Conservation (phyloP, 2,329 filamentous ascomycete species). For the Pleomassaria siparia region DNA sequence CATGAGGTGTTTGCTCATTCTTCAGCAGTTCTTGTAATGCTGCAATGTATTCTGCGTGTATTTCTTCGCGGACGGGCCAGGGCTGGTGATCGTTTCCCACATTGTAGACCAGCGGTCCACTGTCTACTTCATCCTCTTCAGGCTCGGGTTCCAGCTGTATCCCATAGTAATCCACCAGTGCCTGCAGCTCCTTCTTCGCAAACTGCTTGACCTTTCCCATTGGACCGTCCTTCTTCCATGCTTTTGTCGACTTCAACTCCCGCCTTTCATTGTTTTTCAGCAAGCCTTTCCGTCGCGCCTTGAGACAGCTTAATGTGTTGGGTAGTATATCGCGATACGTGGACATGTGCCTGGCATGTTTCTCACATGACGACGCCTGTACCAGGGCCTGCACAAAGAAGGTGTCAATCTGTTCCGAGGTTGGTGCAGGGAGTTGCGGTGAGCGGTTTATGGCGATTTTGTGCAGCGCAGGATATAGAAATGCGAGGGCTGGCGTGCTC, state of each 20-base stretch:
- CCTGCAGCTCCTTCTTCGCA: conserved; percentile 47
- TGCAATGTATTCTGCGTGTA: conserved; percentile 40
- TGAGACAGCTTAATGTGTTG: conserved; percentile 13
- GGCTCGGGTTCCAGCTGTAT: conserved; percentile 23
- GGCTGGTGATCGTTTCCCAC: conserved; percentile 35
- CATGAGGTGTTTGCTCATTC: conserved; percentile 47
- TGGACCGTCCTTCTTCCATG: conserved; percentile 15
- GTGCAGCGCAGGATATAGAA: conserved; percentile 35
- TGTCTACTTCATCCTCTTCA: conserved; percentile 34
- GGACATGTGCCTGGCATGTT: conserved; percentile 47
- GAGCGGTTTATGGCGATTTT: conserved; percentile 16
- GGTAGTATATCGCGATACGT: conserved; percentile 13
- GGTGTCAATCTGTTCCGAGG: conserved; percentile 48
- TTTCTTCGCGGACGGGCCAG: conserved; percentile 36
- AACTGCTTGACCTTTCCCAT: conserved; percentile 32
- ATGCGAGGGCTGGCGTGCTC: conserved; percentile 41
- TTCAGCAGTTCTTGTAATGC: conserved; percentile 43
- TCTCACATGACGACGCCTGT: conserved; percentile 53
- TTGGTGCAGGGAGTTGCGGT: conserved; percentile 16
- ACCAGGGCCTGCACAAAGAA: conserved; percentile 58
- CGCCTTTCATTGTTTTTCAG: conserved; percentile 13
- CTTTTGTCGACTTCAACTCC: conserved; percentile 10
- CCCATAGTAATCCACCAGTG: conserved; percentile 53
- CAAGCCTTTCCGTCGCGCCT: conserved; percentile 22
- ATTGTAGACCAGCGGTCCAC: conserved; percentile 32